Conservation (phyloP, 1,139 yeast species). For the Zygoascus sp. region DNA sequence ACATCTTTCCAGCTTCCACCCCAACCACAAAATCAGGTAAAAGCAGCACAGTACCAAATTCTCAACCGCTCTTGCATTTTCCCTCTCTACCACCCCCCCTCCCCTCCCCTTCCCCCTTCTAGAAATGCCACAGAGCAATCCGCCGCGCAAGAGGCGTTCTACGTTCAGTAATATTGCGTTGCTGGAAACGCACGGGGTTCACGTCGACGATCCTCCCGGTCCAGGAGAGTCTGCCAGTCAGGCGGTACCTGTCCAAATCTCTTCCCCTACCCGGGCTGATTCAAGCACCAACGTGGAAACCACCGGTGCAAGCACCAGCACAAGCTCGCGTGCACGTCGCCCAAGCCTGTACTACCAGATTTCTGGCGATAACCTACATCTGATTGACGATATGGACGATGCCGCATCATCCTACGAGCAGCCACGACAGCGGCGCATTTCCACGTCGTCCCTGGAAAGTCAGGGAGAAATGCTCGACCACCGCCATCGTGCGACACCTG, state of each 20-base stretch:
- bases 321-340: not conserved
- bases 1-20: no score
- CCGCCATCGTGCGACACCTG: constrained; percentile 6
- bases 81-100: no score
- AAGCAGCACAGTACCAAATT: no score
- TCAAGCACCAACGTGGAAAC: not conserved
- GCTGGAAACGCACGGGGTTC: constrained; percentile 24
- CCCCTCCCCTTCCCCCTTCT: not conserved
- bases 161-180: constrained; percentile 24
- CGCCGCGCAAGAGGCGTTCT: constrained; percentile 18
- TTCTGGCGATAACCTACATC: constrained; percentile 15
- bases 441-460: constrained; percentile 11
- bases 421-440: constrained; percentile 1
- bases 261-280: no score
- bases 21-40: no score
- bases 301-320: not conserved
- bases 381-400: constrained; percentile 15
- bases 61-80: no score
- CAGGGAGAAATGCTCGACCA: constrained; percentile 20
- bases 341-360: constrained; percentile 16
- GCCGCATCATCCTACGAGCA: constrained; percentile 14
- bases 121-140: not conserved
- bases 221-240: constrained; percentile 5
- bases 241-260: no score
- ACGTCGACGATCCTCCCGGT: not conserved